A percentile compares a stretch with the other conserved stretches of the same genome.
Evolutionary conservation across 2,329 filamentous ascomycete species (phyloP).

Genomic region (Trichoderma sp.): DNA sequence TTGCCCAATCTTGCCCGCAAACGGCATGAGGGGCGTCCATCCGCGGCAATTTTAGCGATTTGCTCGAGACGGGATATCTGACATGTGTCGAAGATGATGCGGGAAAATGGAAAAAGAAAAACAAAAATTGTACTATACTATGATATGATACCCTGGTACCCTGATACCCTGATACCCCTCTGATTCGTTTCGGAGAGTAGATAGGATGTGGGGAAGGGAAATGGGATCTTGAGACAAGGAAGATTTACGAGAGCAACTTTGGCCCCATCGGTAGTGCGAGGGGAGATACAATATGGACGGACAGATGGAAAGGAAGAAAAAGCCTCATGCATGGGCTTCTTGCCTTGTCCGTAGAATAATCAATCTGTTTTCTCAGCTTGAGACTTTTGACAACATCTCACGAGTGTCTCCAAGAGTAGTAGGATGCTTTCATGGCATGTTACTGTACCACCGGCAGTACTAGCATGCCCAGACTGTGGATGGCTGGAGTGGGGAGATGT

Average conservation of each 20-base stretch:
- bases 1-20: not conserved
- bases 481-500: not conserved
- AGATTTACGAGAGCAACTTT: not conserved
- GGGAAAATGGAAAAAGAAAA: not conserved
- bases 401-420: not conserved
- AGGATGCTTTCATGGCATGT: not conserved
- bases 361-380: not conserved
- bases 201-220: not conserved
- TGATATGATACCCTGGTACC: slow-evolving; percentile 23
- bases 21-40: slow-evolving; percentile 4
- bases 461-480: not conserved
- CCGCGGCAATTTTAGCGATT: slow-evolving; percentile 7
- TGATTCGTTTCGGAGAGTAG: slow-evolving; percentile 8
- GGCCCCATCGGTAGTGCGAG: not conserved
- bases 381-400: not conserved
- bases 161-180: slow-evolving; percentile 24
- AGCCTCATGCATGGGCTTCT: not conserved
- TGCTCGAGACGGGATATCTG: not conserved
- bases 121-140: not conserved
- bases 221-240: not conserved
- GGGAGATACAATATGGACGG: not conserved
- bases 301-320: not conserved
- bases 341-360: not conserved
- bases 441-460: not conserved
- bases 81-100: not conserved